Conservation (phyloP, 129 eudicot species). For the Ambrosia artemisiifolia region DNA sequence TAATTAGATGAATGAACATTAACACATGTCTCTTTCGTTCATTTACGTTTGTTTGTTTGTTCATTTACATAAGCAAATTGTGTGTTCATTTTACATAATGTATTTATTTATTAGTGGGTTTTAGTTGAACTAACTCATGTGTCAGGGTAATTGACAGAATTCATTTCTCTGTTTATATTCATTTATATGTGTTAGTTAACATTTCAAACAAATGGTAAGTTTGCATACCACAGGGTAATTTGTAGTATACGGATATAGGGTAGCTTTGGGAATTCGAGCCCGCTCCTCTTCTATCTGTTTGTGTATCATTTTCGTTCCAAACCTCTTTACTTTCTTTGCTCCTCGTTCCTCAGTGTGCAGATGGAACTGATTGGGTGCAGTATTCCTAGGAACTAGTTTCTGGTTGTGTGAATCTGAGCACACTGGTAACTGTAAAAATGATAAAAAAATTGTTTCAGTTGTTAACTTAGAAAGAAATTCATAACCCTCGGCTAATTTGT, state of each 20-base stretch:
- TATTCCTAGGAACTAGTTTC: slow-evolving; percentile 59
- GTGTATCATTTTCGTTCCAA: slow-evolving; percentile 57
- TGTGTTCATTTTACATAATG: too few relatives aligned
- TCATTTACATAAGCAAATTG: too few relatives aligned
- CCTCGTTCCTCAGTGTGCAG: slow-evolving; percentile 93
- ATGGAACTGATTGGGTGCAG: slow-evolving; percentile 84
- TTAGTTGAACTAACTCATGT: too few relatives aligned
- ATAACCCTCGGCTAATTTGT: too few relatives aligned
- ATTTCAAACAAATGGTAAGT: neutral
- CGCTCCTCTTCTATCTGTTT: slow-evolving; percentile 80
- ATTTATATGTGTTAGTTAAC: too few relatives aligned
- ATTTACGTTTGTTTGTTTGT: too few relatives aligned
- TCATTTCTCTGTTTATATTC: too few relatives aligned
- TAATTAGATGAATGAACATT: too few relatives aligned
- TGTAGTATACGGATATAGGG: slow-evolving; percentile 84
- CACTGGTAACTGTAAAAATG: slow-evolving; percentile 65
- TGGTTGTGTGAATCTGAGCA: slow-evolving; percentile 47
- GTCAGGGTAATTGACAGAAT: too few relatives aligned
- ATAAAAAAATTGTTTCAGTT: neutral
- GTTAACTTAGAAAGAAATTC: neutral
- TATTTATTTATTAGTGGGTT: too few relatives aligned
- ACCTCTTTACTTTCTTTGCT: slow-evolving; percentile 63
- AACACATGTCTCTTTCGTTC: too few relatives aligned
- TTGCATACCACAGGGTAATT: slow-evolving; percentile 83
- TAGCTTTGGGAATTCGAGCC: slow-evolving; percentile 85